A percentile compares a stretch with the other conserved stretches of the same genome.
Evolutionary conservation across 345 rosid genomes (phyloP).

Genomic region (Eucalyptus marginata): DNA sequence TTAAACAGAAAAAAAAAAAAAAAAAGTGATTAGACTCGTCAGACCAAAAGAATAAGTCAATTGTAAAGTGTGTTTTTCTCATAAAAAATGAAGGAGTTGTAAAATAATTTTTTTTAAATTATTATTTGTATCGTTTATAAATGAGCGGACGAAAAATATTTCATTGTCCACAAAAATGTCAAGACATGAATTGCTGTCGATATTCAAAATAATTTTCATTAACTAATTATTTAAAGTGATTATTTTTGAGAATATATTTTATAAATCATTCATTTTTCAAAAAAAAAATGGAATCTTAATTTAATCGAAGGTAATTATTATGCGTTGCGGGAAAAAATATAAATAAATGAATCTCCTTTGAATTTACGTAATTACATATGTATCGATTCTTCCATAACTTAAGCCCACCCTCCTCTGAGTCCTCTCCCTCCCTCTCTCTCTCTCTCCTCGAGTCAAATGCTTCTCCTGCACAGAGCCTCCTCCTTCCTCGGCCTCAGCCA

Average conservation of each 20-base stretch:
- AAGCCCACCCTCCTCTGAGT: neutral
- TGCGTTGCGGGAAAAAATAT: neutral
- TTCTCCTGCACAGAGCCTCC: neutral
- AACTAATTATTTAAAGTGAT: no score
- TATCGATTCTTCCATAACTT: neutral
- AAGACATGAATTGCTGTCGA: accelerated
- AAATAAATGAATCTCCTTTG: neutral
- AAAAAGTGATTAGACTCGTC: accelerated
- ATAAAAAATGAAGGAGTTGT: neutral
- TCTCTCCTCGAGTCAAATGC: neutral
- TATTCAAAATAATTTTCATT: no score
- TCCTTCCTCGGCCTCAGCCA: neutral
- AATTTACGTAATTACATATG: neutral
- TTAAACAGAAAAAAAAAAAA: no score
- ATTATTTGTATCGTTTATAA: no score
- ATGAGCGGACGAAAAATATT: no score
- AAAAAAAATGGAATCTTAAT: neutral
- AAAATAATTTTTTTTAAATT: no score
- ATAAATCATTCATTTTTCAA: neutral
- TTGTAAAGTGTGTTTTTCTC: accelerated
- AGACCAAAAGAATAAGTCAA: no score
- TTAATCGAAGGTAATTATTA: neutral
- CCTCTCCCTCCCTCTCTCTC: neutral
- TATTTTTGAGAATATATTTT: neutral
- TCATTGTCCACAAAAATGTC: accelerated